Conservation (phyloP, 441 rosid species). For the Erodium moschatum region DNA sequence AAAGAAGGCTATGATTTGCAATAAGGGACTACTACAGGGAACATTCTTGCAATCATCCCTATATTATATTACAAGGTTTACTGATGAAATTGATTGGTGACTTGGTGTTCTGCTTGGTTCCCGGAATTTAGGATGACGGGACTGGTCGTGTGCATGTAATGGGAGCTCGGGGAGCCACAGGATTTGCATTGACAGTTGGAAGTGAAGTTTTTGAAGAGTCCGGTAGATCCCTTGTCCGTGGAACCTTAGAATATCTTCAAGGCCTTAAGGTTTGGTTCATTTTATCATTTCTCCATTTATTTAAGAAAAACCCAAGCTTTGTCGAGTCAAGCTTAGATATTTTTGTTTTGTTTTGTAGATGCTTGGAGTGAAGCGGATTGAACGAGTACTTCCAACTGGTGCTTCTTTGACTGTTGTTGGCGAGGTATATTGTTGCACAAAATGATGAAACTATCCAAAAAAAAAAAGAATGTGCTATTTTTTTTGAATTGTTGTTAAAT, state of each 20-base stretch:
- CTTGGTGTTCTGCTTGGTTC: constrained; percentile 1
- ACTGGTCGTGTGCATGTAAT: constrained; percentile 58
- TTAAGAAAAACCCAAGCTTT: not conserved
- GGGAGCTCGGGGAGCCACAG: constrained; percentile 83
- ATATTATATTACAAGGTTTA: too few relatives aligned
- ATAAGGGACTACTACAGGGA: too few relatives aligned
- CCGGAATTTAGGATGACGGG: constrained; percentile 58
- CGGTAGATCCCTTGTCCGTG: constrained; percentile 81
- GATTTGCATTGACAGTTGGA: constrained; percentile 72
- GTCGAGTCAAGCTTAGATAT: constrained; percentile 17
- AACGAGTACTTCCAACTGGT: constrained; percentile 83
- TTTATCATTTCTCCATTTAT: constrained; percentile 13
- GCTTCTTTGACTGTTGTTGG: constrained; percentile 86
- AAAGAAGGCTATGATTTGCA: too few relatives aligned
- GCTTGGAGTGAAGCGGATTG: constrained; percentile 94
- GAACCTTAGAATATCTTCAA: constrained; percentile 82
- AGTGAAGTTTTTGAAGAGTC: constrained; percentile 96
- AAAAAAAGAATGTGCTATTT: not conserved
- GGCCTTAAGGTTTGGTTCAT: constrained; percentile 71
- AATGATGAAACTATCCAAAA: not conserved
- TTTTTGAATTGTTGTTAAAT: constrained; percentile 16
- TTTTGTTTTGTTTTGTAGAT: constrained; percentile 42
- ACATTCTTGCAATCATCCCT: too few relatives aligned
- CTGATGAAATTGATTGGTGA: not conserved
- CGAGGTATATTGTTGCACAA: constrained; percentile 45